Base-by-base conservation (phyloP, 495 filamentous ascomycete genomes). In the Aspergillus saccharolyticus region DNA sequence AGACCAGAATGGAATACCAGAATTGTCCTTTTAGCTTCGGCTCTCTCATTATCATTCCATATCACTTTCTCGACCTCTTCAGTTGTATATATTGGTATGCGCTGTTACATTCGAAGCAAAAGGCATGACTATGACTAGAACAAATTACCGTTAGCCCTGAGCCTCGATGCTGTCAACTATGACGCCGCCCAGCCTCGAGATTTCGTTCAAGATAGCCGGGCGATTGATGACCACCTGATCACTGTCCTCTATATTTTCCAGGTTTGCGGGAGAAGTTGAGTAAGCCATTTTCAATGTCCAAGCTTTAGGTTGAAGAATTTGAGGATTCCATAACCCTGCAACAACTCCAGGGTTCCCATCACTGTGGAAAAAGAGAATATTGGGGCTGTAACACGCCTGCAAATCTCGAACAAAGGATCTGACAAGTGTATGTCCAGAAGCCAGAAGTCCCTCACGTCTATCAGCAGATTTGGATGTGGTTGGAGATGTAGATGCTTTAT, bases 301-400 rank as follows among this genome's bases (percentile, higher is more conserved):
- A 3, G 17, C 60, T 44, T 66, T 72, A 0, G 72, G 62, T 60
- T 85, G 77, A 21, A 69, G 60, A 9, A 79, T 71, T 55, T 78
- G 76, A 4, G 90, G 91, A 61, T 88, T 93, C 92, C 92, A 97
- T 52, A 97, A 66, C 1, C 85, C 91, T 4, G 83, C 87, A 64
- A 97, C 84, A 1, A 85, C 70, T 44, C 71, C 65, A 44, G 84
- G 80, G 1, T 78, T 74, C 16, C 77, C 66, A 7, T 70, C 74
- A 42, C 88, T 83, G 28, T 85, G 79, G 76, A 96, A 96, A 61
- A 96, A 87, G 0, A 95, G 70, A 30, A 92, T 66, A 21, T 80
- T 79, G 22, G 84, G 81, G 15, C 69, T 75, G 67, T 87, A 94
- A 3, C 82, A 65, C 20, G 68, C 66, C 55, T 82, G 74, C 17